These are phyloP conservation scores for Serpula lacrymans DNA, from an alignment of 768 basidiomycete species.

Conservation along the genomic window DNA sequence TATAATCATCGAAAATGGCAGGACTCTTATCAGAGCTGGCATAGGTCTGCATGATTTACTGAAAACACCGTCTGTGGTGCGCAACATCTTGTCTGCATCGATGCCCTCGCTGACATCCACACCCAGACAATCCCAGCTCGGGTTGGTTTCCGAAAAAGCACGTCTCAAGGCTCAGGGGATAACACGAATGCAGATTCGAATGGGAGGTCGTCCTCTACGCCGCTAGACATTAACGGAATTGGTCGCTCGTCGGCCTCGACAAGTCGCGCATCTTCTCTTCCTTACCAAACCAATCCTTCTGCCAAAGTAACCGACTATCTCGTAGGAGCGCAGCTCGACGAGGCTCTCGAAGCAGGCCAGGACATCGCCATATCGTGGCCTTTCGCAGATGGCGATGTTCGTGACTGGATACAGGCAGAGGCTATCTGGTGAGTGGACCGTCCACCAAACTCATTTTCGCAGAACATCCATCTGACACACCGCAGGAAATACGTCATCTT, in stretches of 20 bases:
- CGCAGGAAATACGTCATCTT: slow-evolving; percentile 89
- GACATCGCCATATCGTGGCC: slow-evolving; percentile 81
- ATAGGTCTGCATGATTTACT: slow-evolving; percentile 80
- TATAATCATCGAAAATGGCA: slow-evolving; percentile 75
- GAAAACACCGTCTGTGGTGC: slow-evolving; percentile 68
- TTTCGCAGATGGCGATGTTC: slow-evolving; percentile 67
- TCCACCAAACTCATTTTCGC: slow-evolving; percentile 5
- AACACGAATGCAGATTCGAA: too few relatives aligned
- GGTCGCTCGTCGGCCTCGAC: slow-evolving; percentile 39
- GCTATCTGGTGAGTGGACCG: slow-evolving; percentile 72
- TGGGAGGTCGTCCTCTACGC: slow-evolving; percentile 18
- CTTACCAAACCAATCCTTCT: slow-evolving; percentile 39
- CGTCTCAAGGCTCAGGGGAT: slow-evolving; percentile 25
- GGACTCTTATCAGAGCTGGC: slow-evolving; percentile 69
- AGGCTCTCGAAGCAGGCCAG: slow-evolving; percentile 70
- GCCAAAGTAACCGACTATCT: slow-evolving; percentile 74
- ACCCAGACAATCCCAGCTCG: slow-evolving; percentile 74
- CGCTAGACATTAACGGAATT: slow-evolving; percentile 15
- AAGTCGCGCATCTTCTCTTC: slow-evolving; percentile 45
- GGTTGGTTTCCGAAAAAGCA: slow-evolving; percentile 61
- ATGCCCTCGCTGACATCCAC: slow-evolving; percentile 4
- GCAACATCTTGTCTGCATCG: slow-evolving; percentile 26
- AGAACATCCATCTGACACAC: not conserved
- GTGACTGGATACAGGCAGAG: slow-evolving; percentile 82
- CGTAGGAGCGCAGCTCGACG: slow-evolving; percentile 77